Evolutionary conservation across 139 green algal genomes (phyloP).

Genomic region (Chlorella sorokiniana): DNA sequence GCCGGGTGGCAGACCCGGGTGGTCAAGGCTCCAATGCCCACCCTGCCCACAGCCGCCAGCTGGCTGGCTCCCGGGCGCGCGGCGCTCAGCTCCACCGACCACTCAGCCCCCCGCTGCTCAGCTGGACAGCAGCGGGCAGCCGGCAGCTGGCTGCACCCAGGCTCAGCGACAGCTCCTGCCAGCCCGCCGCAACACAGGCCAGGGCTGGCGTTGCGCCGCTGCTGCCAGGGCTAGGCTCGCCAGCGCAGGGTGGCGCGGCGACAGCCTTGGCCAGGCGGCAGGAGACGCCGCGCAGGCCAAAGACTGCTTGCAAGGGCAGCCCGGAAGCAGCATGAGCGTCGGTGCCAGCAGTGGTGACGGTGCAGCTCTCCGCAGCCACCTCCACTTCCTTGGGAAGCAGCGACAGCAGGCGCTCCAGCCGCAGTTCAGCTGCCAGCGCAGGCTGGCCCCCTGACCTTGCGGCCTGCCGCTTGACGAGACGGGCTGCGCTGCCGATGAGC

Average conservation of each 20-base stretch:
- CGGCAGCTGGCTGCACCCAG: neutral
- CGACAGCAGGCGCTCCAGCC: neutral
- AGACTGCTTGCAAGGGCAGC: neutral
- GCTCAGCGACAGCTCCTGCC: conserved; percentile 9
- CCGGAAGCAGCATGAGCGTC: neutral
- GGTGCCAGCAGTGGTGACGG: neutral
- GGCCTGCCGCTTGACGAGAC: neutral
- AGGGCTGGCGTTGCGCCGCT: neutral
- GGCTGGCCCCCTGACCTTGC: too few relatives aligned
- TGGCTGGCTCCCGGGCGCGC: neutral
- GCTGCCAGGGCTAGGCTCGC: too few relatives aligned
- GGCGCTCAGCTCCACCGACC: neutral
- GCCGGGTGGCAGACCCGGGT: conserved; percentile 7
- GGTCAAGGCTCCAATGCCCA: neutral
- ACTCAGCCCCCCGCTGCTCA: conserved; percentile 7
- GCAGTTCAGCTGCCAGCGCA: neutral
- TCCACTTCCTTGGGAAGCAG: conserved; percentile 7
- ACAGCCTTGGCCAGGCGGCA: neutral
- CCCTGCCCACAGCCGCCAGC: neutral
- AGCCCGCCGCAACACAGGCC: neutral
- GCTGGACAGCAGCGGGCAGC: neutral
- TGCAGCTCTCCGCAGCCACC: neutral
- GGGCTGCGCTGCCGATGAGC: neutral
- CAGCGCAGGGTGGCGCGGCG: neutral
- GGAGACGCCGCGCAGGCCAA: neutral